Percentiles rank a stretch among this genome's conserved stretches.
Evolutionary conservation across 108 stramenopile species (phyloP).

Genomic region (Poteriospumella lacustris): DNA sequence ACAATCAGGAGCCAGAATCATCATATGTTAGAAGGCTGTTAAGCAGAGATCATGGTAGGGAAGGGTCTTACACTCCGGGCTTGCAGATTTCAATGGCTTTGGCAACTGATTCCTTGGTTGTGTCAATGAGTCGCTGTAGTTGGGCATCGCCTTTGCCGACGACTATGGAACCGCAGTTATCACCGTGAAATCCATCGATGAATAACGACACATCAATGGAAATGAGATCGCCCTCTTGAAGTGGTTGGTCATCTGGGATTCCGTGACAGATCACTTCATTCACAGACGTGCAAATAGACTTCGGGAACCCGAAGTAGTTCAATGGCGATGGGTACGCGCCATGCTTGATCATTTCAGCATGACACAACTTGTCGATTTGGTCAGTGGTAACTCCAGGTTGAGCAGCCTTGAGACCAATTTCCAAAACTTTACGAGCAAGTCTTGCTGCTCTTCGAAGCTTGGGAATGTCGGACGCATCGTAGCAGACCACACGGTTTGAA

Average conservation of each 20-base stretch:
- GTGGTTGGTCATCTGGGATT: neutral
- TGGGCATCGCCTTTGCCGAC: constrained; percentile 37
- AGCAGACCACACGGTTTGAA: neutral
- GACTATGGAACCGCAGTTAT: constrained; percentile 49
- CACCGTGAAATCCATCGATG: constrained; percentile 41
- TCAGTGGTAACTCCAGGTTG: constrained; percentile 49
- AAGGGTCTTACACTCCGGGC: constrained; percentile 34
- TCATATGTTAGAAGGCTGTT: neutral
- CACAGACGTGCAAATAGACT: constrained; percentile 26
- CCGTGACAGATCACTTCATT: constrained; percentile 29
- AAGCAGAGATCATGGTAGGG: neutral
- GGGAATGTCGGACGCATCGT: neutral
- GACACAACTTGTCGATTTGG: constrained; percentile 5
- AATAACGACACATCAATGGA: constrained; percentile 18
- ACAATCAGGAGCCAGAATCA: neutral
- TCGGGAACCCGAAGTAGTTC: constrained; percentile 25
- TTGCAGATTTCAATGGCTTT: constrained; percentile 36
- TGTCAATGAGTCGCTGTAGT: neutral
- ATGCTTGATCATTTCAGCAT: constrained; percentile 1
- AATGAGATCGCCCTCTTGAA: constrained; percentile 18
- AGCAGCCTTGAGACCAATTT: constrained; percentile 35
- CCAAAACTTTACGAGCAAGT: constrained; percentile 47
- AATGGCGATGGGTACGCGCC: constrained; percentile 17
- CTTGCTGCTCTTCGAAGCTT: constrained; percentile 20
- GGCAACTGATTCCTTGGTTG: constrained; percentile 31